Base-by-base conservation (phyloP, 495 filamentous ascomycete genomes). In the Cercophora scortea region DNA sequence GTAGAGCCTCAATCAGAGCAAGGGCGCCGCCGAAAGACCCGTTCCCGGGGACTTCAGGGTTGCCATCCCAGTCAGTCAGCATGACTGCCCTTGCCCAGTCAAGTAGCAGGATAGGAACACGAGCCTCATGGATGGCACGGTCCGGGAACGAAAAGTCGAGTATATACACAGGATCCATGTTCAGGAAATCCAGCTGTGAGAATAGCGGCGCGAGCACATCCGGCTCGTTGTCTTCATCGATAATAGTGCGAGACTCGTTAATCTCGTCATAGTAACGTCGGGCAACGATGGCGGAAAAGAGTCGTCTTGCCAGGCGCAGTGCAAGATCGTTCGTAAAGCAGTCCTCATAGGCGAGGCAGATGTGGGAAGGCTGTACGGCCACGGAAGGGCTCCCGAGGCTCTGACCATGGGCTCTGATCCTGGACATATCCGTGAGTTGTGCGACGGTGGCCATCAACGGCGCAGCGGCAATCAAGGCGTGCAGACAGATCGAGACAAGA, bases 41-140 rank as follows among this genome's bases (percentile, higher is more conserved):
- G 61, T 82, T 81, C 45, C 77, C 78, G 1, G 79, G 70, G 49
- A 93, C 76, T 36, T 83, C 80, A 1, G 86, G 79, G 51, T 80
- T 80, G 7, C 87, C 87, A 59, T 89, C 80, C 89, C 89, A 94
- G 54, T 85, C 81, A 38, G 83, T 80, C 12, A 92, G 62, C 61
- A 94, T 78, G 12, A 90, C 76, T 0, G 85, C 83, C 49, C 84
- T 78, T 16, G 90, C 79, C 88, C 86, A 92, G 61, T 91, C 88
- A 8, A 90, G 69, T n/a, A 90, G 61, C 18, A 81, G 57, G 11
- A 74, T 72, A 11, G 76, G 74, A 16, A 81, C 66, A n/a, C 77
- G 68, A 12, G 71, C 73, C 49, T 79, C 74, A 50, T 79, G 77
- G 4, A 79, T 45, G 8, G 66, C 65, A 40, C 71, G 66, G 18